Percentiles rank a stretch among this genome's conserved stretches.
Conservation (phyloP, 257 asterid species). For the Dorcoceras hygrometricum region DNA sequence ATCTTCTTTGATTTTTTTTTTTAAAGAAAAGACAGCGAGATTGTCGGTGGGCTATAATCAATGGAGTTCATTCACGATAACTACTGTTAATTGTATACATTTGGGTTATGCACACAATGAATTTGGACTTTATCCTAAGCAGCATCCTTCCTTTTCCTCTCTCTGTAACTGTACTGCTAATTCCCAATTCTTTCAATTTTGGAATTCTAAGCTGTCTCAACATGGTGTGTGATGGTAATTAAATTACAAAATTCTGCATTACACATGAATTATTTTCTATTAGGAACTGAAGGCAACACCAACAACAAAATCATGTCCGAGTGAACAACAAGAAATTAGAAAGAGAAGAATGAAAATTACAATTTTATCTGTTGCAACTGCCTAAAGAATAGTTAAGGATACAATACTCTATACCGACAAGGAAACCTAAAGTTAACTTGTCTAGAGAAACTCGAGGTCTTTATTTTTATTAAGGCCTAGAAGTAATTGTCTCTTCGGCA, state of each 20-base stretch:
- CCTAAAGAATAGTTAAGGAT: neutral
- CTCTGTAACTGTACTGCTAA: no score
- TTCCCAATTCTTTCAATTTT: neutral
- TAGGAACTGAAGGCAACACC: neutral
- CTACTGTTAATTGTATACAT: no score
- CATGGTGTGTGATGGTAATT: neutral
- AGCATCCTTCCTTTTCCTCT: neutral
- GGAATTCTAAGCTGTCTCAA: neutral
- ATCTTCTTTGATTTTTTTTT: neutral
- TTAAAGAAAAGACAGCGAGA: neutral
- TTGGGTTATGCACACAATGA: neutral
- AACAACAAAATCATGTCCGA: neutral
- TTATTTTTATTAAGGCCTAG: constrained; percentile 48
- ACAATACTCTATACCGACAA: constrained; percentile 27
- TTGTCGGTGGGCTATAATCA: neutral
- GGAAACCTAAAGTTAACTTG: constrained; percentile 24
- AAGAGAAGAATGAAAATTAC: neutral
- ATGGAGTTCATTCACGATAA: neutral
- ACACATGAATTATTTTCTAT: neutral
- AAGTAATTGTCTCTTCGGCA: constrained; percentile 48
- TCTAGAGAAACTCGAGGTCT: constrained; percentile 32
- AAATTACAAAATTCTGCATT: no score
- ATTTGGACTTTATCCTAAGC: neutral
- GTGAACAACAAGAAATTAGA: neutral
- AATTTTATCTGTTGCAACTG: neutral